phyloP scores from a whole-genome alignment of 176 grass and related monocot species.

The Canna indica region DNA sequence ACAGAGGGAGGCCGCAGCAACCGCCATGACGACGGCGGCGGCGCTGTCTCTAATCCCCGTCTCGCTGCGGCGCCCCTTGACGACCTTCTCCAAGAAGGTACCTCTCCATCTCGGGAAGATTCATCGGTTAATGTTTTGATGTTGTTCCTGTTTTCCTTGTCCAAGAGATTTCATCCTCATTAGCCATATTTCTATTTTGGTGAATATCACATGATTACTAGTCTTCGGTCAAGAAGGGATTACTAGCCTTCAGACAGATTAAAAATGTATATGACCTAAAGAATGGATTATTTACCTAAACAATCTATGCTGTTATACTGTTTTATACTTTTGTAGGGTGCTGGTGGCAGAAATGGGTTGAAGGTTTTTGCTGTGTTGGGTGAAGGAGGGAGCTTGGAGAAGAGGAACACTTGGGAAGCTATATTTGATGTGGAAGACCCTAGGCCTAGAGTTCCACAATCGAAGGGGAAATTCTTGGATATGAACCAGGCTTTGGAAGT shows the following conservation, averaged over 20 bases:
- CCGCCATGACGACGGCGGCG: not conserved
- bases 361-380: conserved; percentile 7
- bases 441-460: conserved; percentile 50
- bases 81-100: conserved; percentile 8
- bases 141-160: not conserved
- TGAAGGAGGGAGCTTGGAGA: conserved; percentile 10
- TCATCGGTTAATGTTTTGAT: not conserved
- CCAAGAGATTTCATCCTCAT: not conserved
- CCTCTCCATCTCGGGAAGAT: not conserved
- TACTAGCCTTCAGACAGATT: too few relatives aligned
- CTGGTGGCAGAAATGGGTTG: not conserved
- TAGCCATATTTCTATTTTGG: not conserved
- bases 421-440: conserved; percentile 57
- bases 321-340: not conserved
- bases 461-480: conserved; percentile 64
- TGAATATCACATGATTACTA: too few relatives aligned
- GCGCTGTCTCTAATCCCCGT: not conserved
- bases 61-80: not conserved
- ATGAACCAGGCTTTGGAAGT: conserved; percentile 86
- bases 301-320: not conserved
- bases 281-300: not conserved
- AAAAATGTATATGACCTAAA: not conserved
- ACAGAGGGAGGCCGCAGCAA: not conserved
- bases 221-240: too few relatives aligned
- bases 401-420: conserved; percentile 14